Evolutionary conservation across 1,284 basidiomycete genomes (phyloP), one percentile per base, ranked within the genome.

Genomic region (Tausonia pullulans): DNA sequence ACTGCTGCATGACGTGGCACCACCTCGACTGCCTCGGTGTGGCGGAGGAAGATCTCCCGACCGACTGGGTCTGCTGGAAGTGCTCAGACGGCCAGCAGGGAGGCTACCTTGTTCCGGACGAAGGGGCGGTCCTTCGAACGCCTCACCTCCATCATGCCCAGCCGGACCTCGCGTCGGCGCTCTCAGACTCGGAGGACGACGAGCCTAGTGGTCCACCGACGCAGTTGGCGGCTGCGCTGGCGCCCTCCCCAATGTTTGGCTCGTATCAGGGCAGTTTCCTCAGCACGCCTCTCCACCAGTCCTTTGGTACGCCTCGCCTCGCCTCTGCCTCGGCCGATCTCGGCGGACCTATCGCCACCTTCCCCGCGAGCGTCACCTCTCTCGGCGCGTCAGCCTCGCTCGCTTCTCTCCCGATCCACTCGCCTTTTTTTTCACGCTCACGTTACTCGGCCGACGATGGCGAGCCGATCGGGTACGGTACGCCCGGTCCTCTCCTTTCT

Each of bases 11-110:
- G 46, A 63, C 63, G 13, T 75, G 74, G 74, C 71, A 73, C 53
- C 74, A 75, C 60, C 64, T 74, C 58, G 67, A 69, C 4, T 75
- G 74, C 62, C 69, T 74, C 51, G 73, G 73, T 13, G 68, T 75
- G 54, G 64, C 66, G 48, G 69, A 67, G 40, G 71, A 70, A 48
- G 70, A 71, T 57, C 70, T 73, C 14, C 69, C 73, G 13, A 71
- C 69, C 45, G 72, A 72, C 52, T 75, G 74, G 74, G 74, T 67
- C 69, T 75, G 74, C 61, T 67, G 64, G 66, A 59, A 67, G n/a
- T 70, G 69, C 51, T 62, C 63, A 5, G 54, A 44, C 5, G 52
- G 60, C 39, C 51, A 61, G 46, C 59, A 60, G 49, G 14, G 16
- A 3, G 40, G n/a, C n/a, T 27, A 27, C 27, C 27, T 27, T 27